Base-by-base conservation (phyloP, 768 basidiomycete genomes). In the Sporobolomyces roseus region DNA sequence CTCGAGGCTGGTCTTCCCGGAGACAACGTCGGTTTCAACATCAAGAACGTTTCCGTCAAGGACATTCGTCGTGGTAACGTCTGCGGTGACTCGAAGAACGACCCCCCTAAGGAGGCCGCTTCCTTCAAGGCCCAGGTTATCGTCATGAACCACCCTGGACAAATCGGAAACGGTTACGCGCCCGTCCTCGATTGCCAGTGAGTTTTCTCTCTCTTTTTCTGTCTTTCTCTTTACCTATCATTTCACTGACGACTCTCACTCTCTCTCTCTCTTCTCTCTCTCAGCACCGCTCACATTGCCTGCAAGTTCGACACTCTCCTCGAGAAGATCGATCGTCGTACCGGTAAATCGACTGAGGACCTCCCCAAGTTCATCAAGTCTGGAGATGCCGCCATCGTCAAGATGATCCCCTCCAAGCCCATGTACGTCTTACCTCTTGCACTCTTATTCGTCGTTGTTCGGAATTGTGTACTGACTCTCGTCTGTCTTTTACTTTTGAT, bases 51-150 rank as follows among this genome's bases (percentile, higher is more conserved):
- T 54, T 98, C 96, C 70, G 94, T 99, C 81, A 99, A 99, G 87
- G 96, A 99, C 84, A 98, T 98, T 78, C 93, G 96, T 79, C 92
- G 96, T 84, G 96, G 96, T 71, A 97, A 98, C 82, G 96, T 98
- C 77, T 91, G 90, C 79, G 96, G 93, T 75, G 96, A 99, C 87
- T 92, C 93, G 77, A 99, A 99, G 91, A 97, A 97, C 83, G 94
- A 98, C 85, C 96, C 96, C 77, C 92, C 93, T 75, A 96, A 93
- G 87, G 93, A 96, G 83, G 93, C 93, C 74, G 91, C 92, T 73
- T 94, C 93, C 70, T 94, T 98, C 91, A 97, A 88, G 82, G 94
- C 96, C 75, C 96, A 98, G 85, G 94, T 98, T 84, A 98, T 99
- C 80, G 90, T 99, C 79, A 88, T 99, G 81, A 98, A 98, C 86